Evolutionary conservation across 2,329 filamentous ascomycete genomes (phyloP), one percentile per base, ranked within the genome.

Genomic region (Fusarium sp.): DNA sequence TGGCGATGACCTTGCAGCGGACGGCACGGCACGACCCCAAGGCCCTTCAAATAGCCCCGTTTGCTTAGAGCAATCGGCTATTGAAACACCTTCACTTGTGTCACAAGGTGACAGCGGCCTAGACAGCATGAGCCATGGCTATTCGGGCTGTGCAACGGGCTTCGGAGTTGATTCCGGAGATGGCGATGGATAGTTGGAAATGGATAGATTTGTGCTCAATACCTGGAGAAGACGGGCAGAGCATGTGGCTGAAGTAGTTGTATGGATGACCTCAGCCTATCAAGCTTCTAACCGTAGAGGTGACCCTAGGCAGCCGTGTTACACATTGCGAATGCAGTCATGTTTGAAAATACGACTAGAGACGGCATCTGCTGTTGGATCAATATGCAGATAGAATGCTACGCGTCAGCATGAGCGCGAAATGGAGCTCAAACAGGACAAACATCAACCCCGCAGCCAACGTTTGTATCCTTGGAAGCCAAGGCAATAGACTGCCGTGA

Each of bases 401-500:
- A 18, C 16, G 6, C 20, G 54, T 58, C 54, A 58, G 54, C 54
- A 39, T n/a, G 54, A 29, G 48, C 48, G 48, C 48, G 48, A 29
- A 29, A 52, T 52, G 24, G 24, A 11, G 16, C 48, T 29, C 48
- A 52, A 52, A 52, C 24, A 18, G 48, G 48, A 52, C 24, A 16
- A 52, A 27, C 22, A 18, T 7, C 14, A 27, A 50, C 45, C 45
- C 45, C 45, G 8, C 45, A 50, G 45, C 8, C 14, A 24, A 10
- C 3, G 45, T 50, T 50, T 50, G 14, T 9, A 27, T 16, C 22
- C n/a, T 54, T 54, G 11, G 48, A 16, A 24, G 45, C 22, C 45
- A 50, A 50, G 48, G 4, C 22, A 48, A 48, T 11, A 20, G 43
- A 29, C 56, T 74, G 14, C 71, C 67, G 22, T 68, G 67, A 39